Percentiles rank a stretch among this genome's conserved stretches.
Conservation (phyloP, 2,329 filamentous ascomycete species). For the Tricladium varicosporioides region DNA sequence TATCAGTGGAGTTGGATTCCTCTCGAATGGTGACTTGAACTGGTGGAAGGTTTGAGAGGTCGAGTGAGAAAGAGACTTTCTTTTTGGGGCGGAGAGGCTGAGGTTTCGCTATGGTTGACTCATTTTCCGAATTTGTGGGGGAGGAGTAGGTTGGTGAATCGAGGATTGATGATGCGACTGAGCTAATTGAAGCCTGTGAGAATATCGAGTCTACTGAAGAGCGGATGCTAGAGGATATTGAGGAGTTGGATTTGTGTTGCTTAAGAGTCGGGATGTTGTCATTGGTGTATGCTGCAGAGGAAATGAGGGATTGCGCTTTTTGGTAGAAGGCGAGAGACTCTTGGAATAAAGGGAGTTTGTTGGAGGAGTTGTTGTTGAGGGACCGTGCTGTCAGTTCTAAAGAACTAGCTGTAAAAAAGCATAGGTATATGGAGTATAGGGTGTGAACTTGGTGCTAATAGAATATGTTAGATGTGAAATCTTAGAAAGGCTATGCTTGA, state of each 20-base stretch:
- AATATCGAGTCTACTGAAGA: constrained; percentile 32
- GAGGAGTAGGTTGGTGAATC: constrained; percentile 15
- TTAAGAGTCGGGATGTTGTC: constrained; percentile 8
- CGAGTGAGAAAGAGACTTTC: constrained; percentile 30
- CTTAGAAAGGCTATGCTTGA: not conserved
- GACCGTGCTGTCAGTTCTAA: constrained; percentile 29
- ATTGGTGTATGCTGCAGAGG: constrained; percentile 22
- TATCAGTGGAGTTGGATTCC: constrained; percentile 3
- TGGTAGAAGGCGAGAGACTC: constrained; percentile 28
- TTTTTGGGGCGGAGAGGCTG: constrained; percentile 25
- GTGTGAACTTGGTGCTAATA: constrained; percentile 27
- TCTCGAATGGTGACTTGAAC: not conserved
- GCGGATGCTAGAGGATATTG: constrained; percentile 24
- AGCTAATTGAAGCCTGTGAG: constrained; percentile 22
- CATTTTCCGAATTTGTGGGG: constrained; percentile 2
- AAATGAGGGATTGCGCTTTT: constrained; percentile 25
- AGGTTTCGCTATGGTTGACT: constrained; percentile 3
- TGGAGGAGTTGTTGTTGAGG: constrained; percentile 24
- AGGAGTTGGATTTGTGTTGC: constrained; percentile 12
- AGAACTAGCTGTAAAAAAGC: constrained; percentile 32
- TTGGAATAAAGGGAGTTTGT: constrained; percentile 32
- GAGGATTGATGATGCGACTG: constrained; percentile 16
- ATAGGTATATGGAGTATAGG: constrained; percentile 31
- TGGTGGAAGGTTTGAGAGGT: constrained; percentile 6
- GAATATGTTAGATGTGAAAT: not conserved